These are phyloP conservation scores for Albifimbria verrucaria DNA, from an alignment of 2,329 filamentous ascomycete species.

Conservation along the genomic window DNA sequence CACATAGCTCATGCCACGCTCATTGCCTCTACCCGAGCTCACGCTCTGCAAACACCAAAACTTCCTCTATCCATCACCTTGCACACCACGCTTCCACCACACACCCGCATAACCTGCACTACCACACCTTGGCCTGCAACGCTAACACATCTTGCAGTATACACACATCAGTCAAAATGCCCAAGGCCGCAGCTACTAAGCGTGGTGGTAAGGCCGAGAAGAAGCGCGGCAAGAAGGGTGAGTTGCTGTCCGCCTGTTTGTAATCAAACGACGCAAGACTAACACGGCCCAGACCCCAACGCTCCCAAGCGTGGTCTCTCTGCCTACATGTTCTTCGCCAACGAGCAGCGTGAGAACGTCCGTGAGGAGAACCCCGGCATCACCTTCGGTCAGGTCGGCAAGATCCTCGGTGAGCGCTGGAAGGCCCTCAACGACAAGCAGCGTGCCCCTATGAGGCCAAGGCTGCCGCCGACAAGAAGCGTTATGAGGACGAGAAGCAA, in stretches of 20 bases:
- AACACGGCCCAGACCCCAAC: conserved; percentile 70
- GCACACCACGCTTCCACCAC: no score
- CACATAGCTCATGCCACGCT: background rate
- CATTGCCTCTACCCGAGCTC: no score
- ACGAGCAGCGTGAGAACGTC: conserved; percentile 97
- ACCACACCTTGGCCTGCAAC: no score
- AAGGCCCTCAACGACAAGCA: conserved; percentile 95
- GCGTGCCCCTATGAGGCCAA: conserved; percentile 90
- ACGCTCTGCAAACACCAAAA: background rate
- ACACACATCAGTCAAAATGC: conserved; percentile 47
- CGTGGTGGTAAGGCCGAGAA: conserved; percentile 53
- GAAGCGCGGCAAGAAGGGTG: conserved; percentile 59
- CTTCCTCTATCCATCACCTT: background rate
- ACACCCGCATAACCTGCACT: no score
- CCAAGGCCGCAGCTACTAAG: conserved; percentile 53
- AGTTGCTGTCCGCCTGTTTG: conserved; percentile 18
- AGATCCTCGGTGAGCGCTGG: conserved; percentile 97
- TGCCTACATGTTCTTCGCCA: conserved; percentile 99
- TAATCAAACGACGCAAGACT: background rate
- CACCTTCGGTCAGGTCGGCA: conserved; percentile 97
- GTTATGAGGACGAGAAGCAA: conserved; percentile 97
- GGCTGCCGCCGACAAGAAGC: conserved; percentile 96
- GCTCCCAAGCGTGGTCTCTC: conserved; percentile 99
- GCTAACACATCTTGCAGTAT: conserved; percentile 19
- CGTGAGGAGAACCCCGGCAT: conserved; percentile 98